Evolutionary conservation across 176 grass and related monocot species (phyloP), one percentile per base, ranked within the genome.

Genomic region (Phoenix dactylifera): DNA sequence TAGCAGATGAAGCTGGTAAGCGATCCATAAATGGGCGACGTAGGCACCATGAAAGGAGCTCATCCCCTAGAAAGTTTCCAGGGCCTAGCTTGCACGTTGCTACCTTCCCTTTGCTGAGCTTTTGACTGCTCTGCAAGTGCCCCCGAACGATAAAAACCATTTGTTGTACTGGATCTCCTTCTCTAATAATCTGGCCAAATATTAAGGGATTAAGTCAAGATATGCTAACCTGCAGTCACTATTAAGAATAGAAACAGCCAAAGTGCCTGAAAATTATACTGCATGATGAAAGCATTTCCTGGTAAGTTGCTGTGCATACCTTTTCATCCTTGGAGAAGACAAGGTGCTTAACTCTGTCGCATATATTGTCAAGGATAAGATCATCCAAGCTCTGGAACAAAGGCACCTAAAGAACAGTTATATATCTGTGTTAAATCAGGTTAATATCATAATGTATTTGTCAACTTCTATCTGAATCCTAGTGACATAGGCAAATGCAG

Each of bases 331-430:
- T 74, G 24, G 81, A 98, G 81, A 85, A 98, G 68, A 98, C 93
- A 16, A 92, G 87, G 0, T 82, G 87, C 1, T 81, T 71, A 24
- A 91, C 81, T 67, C 87, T 59, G 68, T 97, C 93, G 52, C 93
- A 98, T 49, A 98, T 83, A 62, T 86, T 98, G 81, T 98, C 93
- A 18, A 98, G 84, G 59, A 98, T 88, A 22, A 98, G 87, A 54
- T 92, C 83, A 55, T 98, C 93, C 79, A 98, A 85, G 69, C 83
- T 84, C 58, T 98, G 87, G 70, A 98, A 98, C 44, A 98, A 73
- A 3, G 93, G 87, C 12, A 95, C 89, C 85, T 95, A 74, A 25
- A 62, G 25, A 54, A 58, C 49, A 24, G 7, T 68, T 25, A 52
- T 25, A 52, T 4, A 54, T 16, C 16, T 18, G 51, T 48, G 7